phyloP scores from a whole-genome alignment of 106 monocot genomes.

The Allium fistulosum region DNA sequence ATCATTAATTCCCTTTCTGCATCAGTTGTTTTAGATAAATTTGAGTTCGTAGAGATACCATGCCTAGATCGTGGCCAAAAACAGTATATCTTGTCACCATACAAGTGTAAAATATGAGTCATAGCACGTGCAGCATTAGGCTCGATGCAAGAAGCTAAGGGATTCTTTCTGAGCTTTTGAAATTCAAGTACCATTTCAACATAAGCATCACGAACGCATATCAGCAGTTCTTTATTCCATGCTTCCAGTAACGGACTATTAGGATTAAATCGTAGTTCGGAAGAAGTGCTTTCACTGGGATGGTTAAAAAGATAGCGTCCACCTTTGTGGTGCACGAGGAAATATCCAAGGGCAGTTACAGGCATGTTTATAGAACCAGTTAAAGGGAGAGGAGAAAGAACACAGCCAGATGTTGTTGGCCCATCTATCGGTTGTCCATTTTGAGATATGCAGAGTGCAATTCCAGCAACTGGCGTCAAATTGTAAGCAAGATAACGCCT shows the following conservation, averaged over 20 bases:
- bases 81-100: constrained; percentile 78
- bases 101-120: constrained; percentile 55
- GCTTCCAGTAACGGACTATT: constrained; percentile 47
- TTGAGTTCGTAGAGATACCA: neutral
- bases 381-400: constrained; percentile 82
- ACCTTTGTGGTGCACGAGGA: constrained; percentile 78
- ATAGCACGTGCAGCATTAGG: constrained; percentile 39
- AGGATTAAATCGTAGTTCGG: constrained; percentile 12
- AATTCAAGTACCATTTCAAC: constrained; percentile 83
- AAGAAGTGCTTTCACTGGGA: constrained; percentile 10
- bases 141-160: constrained; percentile 43
- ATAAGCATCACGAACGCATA: constrained; percentile 87
- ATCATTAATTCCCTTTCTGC: constrained; percentile 75
- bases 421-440: constrained; percentile 51
- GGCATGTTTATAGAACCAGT: constrained; percentile 78
- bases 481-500: constrained; percentile 86
- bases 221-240: constrained; percentile 93
- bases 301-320: constrained; percentile 82
- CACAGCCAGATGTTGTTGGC: constrained; percentile 41
- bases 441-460: constrained; percentile 76
- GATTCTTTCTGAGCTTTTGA: constrained; percentile 70
- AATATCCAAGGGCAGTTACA: constrained; percentile 78
- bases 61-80: constrained; percentile 89
- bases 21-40: constrained; percentile 21
- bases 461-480: constrained; percentile 89